Base-by-base conservation (phyloP, 805 yeast species). In the Middelhovenomyces tepae region DNA sequence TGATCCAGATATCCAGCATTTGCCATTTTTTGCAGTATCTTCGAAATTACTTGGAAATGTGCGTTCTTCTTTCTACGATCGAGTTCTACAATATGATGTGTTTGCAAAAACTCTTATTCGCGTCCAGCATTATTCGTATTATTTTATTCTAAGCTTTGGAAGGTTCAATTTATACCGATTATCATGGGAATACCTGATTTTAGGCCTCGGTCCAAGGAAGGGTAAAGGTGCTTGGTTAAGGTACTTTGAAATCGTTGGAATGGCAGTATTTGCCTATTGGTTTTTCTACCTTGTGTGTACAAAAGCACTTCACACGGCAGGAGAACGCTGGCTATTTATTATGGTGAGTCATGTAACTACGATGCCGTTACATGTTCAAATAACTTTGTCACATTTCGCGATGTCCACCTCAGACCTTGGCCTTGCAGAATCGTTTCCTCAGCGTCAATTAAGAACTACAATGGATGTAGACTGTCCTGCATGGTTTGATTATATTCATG, bases 401-500 rank as follows among this genome's bases (percentile, higher is more conserved):
- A 86, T 85, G 94, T 81, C 94, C 1, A 86, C 95, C 0, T 69
- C 91, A 4, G 94, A 85, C 50, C 60, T 85, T 11, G 95, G 95
- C 1, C 69, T 73, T 6, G 69, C 78, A 27, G 95, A 85, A 54
- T 68, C 85, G 5, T 85, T 85, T 50, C 72, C 78, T 0, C 76
- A 80, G 39, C 69, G 91, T 43, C 95, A 85, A 57, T 51, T 85
- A 2, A 67, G 95, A 46, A 86, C 95, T 1, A 85, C 95, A 2
- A 86, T 85, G 95, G 95, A 85, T 53, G 94, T 85, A 21, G 89
- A 80, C 47, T 85, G 95, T 60, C 95, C 95, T 2, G 78, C 72
- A 41, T 85, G 95, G 95, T 65, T 85, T 31, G 95, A 85, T 54
- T 86, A 74, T 47, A 65, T 85, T 50, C 95, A 85, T 50, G 95